A percentile compares a stretch with the other conserved stretches of the same genome.
Conservation (phyloP, 1,284 basidiomycete genomes). For the Sanghuangporus baumii region DNA sequence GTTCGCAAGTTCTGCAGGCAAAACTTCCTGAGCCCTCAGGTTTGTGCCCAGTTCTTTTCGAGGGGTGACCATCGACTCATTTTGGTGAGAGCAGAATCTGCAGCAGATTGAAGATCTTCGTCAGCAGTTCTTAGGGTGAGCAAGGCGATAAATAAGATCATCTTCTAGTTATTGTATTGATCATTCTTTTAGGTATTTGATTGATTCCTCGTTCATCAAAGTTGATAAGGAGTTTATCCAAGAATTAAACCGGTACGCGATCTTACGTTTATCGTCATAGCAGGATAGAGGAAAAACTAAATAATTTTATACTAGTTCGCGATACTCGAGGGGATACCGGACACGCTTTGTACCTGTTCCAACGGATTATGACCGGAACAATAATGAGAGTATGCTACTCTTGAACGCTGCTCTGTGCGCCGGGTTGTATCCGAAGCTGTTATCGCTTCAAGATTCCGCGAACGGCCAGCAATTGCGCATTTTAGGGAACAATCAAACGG, state of each 20-base stretch:
- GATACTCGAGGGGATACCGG: slow-evolving; percentile 65
- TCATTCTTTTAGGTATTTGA: slow-evolving; percentile 53
- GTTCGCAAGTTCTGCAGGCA: slow-evolving; percentile 76
- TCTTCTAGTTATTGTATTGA: slow-evolving; percentile 1
- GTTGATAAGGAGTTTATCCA: slow-evolving; percentile 62
- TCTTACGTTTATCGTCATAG: background rate
- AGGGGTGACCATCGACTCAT: background rate
- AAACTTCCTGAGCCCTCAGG: slow-evolving; percentile 86
- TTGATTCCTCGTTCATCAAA: slow-evolving; percentile 84
- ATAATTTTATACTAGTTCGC: slow-evolving; percentile 43
- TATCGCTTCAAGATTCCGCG: slow-evolving; percentile 56
- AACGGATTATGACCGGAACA: slow-evolving; percentile 65
- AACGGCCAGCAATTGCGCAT: slow-evolving; percentile 63
- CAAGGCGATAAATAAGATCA: background rate
- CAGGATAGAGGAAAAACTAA: background rate
- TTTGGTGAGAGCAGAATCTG: slow-evolving; percentile 57
- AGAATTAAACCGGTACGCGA: slow-evolving; percentile 64
- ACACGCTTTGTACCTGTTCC: slow-evolving; percentile 79
- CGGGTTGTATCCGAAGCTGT: slow-evolving; percentile 90
- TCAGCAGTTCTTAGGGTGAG: slow-evolving; percentile 84
- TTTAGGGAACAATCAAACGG: slow-evolving; percentile 81
- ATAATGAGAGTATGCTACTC: slow-evolving; percentile 53
- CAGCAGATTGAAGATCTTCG: slow-evolving; percentile 96
- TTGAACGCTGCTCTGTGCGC: slow-evolving; percentile 82
- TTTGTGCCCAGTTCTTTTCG: slow-evolving; percentile 26